A percentile compares a stretch with the other conserved stretches of the same genome.
Evolutionary conservation across 306 rosid species (phyloP).

Genomic region (Fragaria iinumae): DNA sequence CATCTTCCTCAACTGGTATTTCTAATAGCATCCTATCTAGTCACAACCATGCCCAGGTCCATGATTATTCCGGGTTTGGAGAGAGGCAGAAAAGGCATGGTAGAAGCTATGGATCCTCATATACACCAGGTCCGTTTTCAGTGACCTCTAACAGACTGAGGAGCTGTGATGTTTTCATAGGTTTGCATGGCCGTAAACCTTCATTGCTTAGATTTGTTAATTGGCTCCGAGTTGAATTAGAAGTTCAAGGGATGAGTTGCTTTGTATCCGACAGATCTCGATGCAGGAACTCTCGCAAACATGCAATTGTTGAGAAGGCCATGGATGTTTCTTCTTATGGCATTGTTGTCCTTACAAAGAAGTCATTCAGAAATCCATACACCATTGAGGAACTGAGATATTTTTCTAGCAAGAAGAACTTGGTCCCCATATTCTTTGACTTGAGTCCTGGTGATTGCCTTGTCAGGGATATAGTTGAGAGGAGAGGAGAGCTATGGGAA

Average conservation of each 20-base stretch:
- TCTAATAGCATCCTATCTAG: constrained; percentile 59
- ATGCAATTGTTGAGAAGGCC: constrained; percentile 61
- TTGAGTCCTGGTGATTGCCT: constrained; percentile 76
- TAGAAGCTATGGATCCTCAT: constrained; percentile 39
- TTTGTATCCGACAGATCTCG: constrained; percentile 73
- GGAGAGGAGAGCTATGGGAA: constrained; percentile 90
- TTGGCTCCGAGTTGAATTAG: constrained; percentile 85
- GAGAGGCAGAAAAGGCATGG: constrained; percentile 45
- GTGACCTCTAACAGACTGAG: constrained; percentile 62
- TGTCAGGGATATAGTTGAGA: constrained; percentile 82
- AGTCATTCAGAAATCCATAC: constrained; percentile 78
- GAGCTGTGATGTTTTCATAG: constrained; percentile 77
- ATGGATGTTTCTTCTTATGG: constrained; percentile 90
- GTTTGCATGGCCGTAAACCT: constrained; percentile 67
- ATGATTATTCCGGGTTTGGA: constrained; percentile 35
- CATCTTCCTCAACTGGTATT: constrained; percentile 56
- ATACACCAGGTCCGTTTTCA: constrained; percentile 49
- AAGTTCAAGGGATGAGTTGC: constrained; percentile 82
- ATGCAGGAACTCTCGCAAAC: constrained; percentile 63
- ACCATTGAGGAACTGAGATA: constrained; percentile 75
- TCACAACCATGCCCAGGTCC: constrained; percentile 34
- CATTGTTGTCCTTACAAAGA: constrained; percentile 64
- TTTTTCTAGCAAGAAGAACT: constrained; percentile 72
- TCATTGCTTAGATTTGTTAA: constrained; percentile 59
- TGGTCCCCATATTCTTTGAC: constrained; percentile 83